Conservation (phyloP, 768 basidiomycete genomes). For the button mushroom (Agaricus bisporus) region DNA sequence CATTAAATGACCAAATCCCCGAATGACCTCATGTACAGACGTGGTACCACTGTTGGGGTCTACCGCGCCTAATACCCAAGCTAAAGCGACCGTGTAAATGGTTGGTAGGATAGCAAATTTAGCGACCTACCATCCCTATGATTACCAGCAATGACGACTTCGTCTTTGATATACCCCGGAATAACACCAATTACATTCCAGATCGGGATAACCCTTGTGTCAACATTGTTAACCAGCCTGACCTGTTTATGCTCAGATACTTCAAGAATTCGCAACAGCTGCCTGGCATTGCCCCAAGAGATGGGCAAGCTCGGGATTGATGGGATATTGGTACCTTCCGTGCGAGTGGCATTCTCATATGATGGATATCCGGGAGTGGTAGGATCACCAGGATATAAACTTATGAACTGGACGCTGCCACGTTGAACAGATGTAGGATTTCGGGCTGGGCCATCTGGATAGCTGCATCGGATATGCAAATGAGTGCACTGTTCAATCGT, state of each 20-base stretch:
- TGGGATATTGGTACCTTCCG: constrained; percentile 58
- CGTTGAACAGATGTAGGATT: constrained; percentile 81
- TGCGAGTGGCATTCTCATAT: constrained; percentile 73
- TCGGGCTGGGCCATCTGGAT: constrained; percentile 83
- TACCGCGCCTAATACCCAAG: constrained; percentile 51
- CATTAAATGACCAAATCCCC: constrained; percentile 62
- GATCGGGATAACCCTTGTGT: constrained; percentile 76
- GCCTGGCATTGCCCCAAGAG: constrained; percentile 76
- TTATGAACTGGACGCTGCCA: constrained; percentile 72
- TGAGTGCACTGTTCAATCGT: not conserved
- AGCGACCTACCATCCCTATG: constrained; percentile 73
- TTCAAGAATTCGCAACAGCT: constrained; percentile 36
- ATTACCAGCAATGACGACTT: constrained; percentile 78
- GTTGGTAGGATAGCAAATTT: not conserved
- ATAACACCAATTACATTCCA: constrained; percentile 87
- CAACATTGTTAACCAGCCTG: constrained; percentile 52
- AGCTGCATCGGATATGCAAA: constrained; percentile 19
- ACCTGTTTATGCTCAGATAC: constrained; percentile 28
- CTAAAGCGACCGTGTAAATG: not conserved
- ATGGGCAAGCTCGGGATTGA: constrained; percentile 85
- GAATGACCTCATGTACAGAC: constrained; percentile 66
- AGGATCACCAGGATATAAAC: constrained; percentile 68
- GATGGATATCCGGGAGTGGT: constrained; percentile 85
- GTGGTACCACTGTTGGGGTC: constrained; percentile 78
- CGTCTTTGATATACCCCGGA: constrained; percentile 76